Base-by-base conservation (phyloP, 1,284 basidiomycete genomes). In the Gomphus sp. region DNA sequence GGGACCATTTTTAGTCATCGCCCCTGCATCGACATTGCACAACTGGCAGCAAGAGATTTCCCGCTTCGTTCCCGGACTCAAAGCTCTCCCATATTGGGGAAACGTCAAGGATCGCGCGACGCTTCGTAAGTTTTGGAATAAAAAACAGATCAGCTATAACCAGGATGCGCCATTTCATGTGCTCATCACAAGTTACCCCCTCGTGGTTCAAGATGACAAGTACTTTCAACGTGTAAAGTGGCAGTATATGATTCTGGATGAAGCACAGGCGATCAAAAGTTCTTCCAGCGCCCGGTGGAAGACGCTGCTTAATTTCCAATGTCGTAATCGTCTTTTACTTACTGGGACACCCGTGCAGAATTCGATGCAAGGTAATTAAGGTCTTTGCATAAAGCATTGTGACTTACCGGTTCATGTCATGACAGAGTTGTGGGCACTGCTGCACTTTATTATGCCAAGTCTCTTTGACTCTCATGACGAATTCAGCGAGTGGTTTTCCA, bases 391-490 rank as follows among this genome's bases (percentile, higher is more conserved):
- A 31, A 48, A 58, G n/a, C 48, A 56, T 36, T 36, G 56, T 36
- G 55, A 62, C 14, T 63, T 57, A 66, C 54, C 64, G 9, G 36
- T 55, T 54, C 59, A 8, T 48, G 47, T 60, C 36, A 37, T 61
- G n/a, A 48, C 66, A 96, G 97, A 99, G 73, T 78, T 99, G n/a
- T 99, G 97, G 97, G 97, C 97, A 1, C 78, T 99, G 60, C 78
- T 99, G 53, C 97, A 99, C 72, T 99, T 99, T 75, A 99, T 99
- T 76, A 99, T 99, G 97, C 97, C 97, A 1, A 95, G 91, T 69
- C 76, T 99, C 56, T 99, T 99, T 73, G 97, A 99, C 72, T 98
- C 95, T 39, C 96, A 99, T 69, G 95, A 99, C 69, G 97, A 99
- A 74, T 99, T 99, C 76, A 94, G 91, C 70, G 97, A 99, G 72